Percentiles rank a stretch among this genome's conserved stretches.
Conservation (phyloP, 179 eudicot genomes). For the Beta lomatogona region DNA sequence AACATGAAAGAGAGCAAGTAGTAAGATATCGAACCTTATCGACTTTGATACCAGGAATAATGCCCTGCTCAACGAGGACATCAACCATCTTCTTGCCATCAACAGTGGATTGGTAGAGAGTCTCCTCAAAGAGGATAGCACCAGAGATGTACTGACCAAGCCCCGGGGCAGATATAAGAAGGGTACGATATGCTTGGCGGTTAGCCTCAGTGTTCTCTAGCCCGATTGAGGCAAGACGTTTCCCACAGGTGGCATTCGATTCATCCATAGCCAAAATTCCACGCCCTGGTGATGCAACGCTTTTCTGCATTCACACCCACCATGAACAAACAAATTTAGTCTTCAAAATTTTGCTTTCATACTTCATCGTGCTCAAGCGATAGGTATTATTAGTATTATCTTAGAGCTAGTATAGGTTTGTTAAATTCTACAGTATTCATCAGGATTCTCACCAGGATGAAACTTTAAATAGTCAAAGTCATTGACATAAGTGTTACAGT, state of each 20-base stretch:
- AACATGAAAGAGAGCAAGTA: neutral
- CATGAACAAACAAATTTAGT: neutral
- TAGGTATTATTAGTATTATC: neutral
- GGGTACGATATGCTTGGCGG: constrained; percentile 89
- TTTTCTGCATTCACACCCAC: constrained; percentile 48
- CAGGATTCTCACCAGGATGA: neutral
- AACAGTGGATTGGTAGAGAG: constrained; percentile 81
- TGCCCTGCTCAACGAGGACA: constrained; percentile 73
- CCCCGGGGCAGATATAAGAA: constrained; percentile 72
- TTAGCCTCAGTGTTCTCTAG: constrained; percentile 95
- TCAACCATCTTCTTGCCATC: constrained; percentile 91
- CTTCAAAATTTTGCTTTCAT: neutral
- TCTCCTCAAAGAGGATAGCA: constrained; percentile 91
- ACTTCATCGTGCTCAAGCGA: neutral
- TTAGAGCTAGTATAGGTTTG: neutral
- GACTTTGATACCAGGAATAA: constrained; percentile 90
- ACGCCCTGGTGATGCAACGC: constrained; percentile 81
- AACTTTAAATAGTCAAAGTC: too few relatives aligned
- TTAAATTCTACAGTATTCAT: neutral
- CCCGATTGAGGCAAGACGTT: constrained; percentile 83
- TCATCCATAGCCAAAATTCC: constrained; percentile 95
- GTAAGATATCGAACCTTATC: constrained; percentile 66
- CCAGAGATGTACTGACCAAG: constrained; percentile 86
- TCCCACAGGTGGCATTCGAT: constrained; percentile 91
- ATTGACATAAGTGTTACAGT: neutral